A percentile compares a stretch with the other conserved stretches of the same genome.
These are phyloP conservation scores for Fusarium ramigenum DNA, from an alignment of 2,329 filamentous ascomycete species.

Conservation along the genomic window DNA sequence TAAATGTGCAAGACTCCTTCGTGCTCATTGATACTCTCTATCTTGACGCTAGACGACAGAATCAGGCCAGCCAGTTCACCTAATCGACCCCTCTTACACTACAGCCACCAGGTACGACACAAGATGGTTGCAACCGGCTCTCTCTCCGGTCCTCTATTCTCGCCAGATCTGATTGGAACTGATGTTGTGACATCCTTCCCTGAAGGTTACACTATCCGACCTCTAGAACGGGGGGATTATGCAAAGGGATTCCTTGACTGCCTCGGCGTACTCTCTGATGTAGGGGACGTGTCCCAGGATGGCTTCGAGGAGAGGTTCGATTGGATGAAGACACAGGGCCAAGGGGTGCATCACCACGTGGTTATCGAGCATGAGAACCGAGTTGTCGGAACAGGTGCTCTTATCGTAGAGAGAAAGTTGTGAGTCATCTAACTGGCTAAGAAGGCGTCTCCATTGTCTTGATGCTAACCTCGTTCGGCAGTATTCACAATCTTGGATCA, in stretches of 20 bases:
- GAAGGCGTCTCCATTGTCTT: background rate
- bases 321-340: background rate
- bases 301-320: background rate
- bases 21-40: background rate
- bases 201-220: background rate
- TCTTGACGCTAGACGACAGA: background rate
- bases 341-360: background rate
- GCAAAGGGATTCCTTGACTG: background rate
- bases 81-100: background rate
- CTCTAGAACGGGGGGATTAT: background rate
- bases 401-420: background rate
- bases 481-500: background rate
- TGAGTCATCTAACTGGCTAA: background rate
- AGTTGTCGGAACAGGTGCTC: background rate
- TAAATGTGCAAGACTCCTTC: background rate
- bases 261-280: background rate
- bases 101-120: background rate
- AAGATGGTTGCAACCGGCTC: background rate
- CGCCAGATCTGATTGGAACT: background rate
- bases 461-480: background rate
- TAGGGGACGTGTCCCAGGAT: background rate
- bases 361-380: background rate
- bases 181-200: background rate
- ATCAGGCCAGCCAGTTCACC: background rate
- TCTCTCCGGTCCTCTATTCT: background rate